Evolutionary conservation across 257 asterid species (phyloP).

Genomic region (Solanum pinnatisectum): DNA sequence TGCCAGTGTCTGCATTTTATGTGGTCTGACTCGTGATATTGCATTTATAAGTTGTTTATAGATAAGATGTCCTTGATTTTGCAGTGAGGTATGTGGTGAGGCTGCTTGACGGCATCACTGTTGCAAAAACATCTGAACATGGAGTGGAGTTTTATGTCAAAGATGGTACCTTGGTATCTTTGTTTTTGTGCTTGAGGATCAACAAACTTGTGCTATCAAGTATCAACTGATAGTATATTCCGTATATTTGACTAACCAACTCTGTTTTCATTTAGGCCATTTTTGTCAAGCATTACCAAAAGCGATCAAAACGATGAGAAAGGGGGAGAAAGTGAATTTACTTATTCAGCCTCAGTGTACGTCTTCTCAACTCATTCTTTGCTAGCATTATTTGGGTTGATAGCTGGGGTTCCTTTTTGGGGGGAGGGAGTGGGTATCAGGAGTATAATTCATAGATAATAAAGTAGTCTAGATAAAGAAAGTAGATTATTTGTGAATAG

Average conservation of each 20-base stretch:
- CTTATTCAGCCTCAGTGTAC: constrained; percentile 54
- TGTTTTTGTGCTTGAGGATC: not conserved
- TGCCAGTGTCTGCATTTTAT: not conserved
- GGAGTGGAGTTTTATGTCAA: constrained; percentile 54
- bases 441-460: not conserved
- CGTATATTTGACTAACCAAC: not conserved
- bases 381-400: not conserved
- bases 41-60: not conserved
- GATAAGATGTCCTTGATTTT: not conserved
- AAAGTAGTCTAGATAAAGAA: not conserved
- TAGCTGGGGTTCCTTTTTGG: not conserved
- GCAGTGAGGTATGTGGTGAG: constrained; percentile 47
- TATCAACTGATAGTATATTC: not conserved
- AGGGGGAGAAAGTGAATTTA: constrained; percentile 51
- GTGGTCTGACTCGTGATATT: not conserved
- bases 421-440: not conserved
- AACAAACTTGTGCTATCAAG: not conserved
- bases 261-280: constrained; percentile 34
- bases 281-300: constrained; percentile 58
- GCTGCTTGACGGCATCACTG: constrained; percentile 36
- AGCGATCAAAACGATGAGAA: constrained; percentile 69
- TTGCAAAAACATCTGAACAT: constrained; percentile 47
- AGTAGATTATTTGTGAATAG: not conserved
- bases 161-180: constrained; percentile 39
- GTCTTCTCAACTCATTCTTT: constrained; percentile 4